Percentiles rank a stretch among this genome's conserved stretches.
These are phyloP conservation scores for Aureobasidium zeae DNA, from an alignment of 2,329 filamentous ascomycete genomes.

Conservation along the genomic window DNA sequence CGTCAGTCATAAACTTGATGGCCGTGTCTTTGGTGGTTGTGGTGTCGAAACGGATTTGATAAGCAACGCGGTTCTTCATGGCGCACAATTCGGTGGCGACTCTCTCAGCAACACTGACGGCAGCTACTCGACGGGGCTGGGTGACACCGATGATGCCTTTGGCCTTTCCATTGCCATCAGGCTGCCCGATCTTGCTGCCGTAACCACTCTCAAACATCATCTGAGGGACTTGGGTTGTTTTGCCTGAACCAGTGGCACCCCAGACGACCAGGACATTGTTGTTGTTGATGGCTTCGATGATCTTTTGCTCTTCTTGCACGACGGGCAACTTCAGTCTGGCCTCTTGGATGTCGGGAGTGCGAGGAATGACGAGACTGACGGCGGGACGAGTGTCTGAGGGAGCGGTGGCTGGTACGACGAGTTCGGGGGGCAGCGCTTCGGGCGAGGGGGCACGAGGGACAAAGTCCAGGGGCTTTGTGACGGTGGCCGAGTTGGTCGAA, in stretches of 20 bases:
- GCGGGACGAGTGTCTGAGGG: constrained; percentile 54
- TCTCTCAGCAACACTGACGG: constrained; percentile 92
- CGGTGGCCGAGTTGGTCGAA: constrained; percentile 19
- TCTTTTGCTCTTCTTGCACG: constrained; percentile 88
- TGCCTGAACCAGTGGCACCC: constrained; percentile 91
- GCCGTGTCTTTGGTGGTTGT: constrained; percentile 71
- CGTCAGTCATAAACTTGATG: constrained; percentile 98
- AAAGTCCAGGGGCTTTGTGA: constrained; percentile 52
- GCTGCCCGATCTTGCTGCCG: constrained; percentile 56
- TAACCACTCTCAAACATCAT: constrained; percentile 94
- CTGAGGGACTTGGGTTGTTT: constrained; percentile 94
- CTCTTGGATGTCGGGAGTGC: constrained; percentile 65
- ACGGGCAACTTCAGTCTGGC: constrained; percentile 74
- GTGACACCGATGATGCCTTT: constrained; percentile 92
- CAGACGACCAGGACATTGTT: constrained; percentile 85
- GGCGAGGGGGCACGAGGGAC: constrained; percentile 57
- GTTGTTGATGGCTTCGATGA: constrained; percentile 96
- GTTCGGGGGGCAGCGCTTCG: constrained; percentile 59
- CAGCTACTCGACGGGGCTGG: constrained; percentile 87
- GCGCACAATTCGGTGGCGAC: constrained; percentile 78
- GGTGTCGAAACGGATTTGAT: constrained; percentile 89
- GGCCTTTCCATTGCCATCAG: constrained; percentile 26
- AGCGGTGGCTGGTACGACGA: constrained; percentile 49
- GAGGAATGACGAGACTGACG: constrained; percentile 62
- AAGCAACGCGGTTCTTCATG: constrained; percentile 68